A percentile compares a stretch with the other conserved stretches of the same genome.
These are phyloP conservation scores for Podospora comata DNA, from an alignment of 495 filamentous ascomycete species.

Conservation along the genomic window DNA sequence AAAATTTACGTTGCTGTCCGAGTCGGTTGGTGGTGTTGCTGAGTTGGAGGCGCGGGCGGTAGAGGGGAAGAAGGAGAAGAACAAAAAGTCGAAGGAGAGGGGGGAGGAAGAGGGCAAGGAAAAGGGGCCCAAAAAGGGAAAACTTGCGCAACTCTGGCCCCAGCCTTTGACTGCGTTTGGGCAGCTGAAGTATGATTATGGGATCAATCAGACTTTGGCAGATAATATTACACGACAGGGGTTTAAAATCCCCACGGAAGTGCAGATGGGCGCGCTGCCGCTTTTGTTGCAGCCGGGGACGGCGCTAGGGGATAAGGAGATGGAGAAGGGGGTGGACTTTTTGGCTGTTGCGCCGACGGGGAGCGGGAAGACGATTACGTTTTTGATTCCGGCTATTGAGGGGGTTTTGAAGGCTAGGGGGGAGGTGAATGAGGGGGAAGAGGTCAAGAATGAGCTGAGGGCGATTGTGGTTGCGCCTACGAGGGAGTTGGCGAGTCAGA, in stretches of 20 bases:
- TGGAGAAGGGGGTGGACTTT: conserved; percentile 57
- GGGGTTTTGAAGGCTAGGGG: conserved; percentile 55
- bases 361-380: conserved; percentile 94
- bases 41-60: conserved; percentile 25
- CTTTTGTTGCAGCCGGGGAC: conserved; percentile 59
- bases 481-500: conserved; percentile 86
- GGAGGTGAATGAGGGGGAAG: conserved; percentile 30
- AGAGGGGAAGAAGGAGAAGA: conserved; percentile 43
- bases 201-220: conserved; percentile 64
- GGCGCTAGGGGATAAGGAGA: conserved; percentile 34
- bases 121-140: conserved; percentile 44
- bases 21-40: conserved; percentile 18
- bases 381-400: conserved; percentile 82
- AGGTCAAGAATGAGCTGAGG: conserved; percentile 51
- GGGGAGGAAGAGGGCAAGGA: conserved; percentile 47
- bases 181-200: conserved; percentile 65
- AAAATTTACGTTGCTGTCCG: conserved; percentile 70
- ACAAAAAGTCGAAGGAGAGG: conserved; percentile 30
- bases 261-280: conserved; percentile 84
- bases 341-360: conserved; percentile 89
- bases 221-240: conserved; percentile 81
- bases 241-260: conserved; percentile 84
- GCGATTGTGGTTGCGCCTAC: conserved; percentile 85
- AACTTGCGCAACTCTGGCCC: conserved; percentile 61
- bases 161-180: conserved; percentile 76